Conservation (phyloP, 345 rosid genomes). For the Bretschneidera sinensis region DNA sequence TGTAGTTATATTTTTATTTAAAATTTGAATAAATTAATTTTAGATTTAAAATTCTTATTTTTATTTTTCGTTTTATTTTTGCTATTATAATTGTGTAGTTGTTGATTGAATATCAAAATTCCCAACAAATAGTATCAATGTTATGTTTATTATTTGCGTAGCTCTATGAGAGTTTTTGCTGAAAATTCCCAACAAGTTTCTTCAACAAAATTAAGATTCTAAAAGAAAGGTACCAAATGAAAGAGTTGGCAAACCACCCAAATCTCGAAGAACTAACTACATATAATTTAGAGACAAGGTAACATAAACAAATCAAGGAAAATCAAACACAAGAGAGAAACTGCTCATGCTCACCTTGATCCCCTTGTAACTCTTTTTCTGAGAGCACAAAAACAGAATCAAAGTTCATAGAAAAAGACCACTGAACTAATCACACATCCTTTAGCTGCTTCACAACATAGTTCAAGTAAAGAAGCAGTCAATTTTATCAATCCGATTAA, state of each 20-base stretch:
- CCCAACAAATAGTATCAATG: too few species aligned
- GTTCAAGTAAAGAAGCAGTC: not conserved
- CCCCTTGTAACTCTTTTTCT: not conserved
- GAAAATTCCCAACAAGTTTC: too few species aligned
- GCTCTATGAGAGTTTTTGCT: too few species aligned
- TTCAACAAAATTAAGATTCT: constrained; percentile 1
- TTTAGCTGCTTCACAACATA: constrained; percentile 8
- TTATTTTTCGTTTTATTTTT: too few species aligned
- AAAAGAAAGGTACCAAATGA: not conserved
- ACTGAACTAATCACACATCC: not conserved
- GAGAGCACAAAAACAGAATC: constrained; percentile 8
- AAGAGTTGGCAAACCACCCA: constrained; percentile 2
- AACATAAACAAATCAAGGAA: not conserved
- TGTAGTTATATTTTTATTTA: too few species aligned
- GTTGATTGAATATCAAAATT: too few species aligned
- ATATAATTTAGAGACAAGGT: constrained; percentile 7
- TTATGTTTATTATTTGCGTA: too few species aligned
- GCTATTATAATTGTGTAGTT: too few species aligned
- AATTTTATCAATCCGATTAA: not conserved
- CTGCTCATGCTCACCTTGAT: constrained; percentile 17
- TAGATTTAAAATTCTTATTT: too few species aligned
- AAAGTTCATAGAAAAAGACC: constrained; percentile 1
- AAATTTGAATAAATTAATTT: too few species aligned
- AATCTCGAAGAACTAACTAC: constrained; percentile 14
- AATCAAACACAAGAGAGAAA: constrained; percentile 1